Conservation (phyloP, 2,329 filamentous ascomycete genomes). For the Spiromastix sp. region DNA sequence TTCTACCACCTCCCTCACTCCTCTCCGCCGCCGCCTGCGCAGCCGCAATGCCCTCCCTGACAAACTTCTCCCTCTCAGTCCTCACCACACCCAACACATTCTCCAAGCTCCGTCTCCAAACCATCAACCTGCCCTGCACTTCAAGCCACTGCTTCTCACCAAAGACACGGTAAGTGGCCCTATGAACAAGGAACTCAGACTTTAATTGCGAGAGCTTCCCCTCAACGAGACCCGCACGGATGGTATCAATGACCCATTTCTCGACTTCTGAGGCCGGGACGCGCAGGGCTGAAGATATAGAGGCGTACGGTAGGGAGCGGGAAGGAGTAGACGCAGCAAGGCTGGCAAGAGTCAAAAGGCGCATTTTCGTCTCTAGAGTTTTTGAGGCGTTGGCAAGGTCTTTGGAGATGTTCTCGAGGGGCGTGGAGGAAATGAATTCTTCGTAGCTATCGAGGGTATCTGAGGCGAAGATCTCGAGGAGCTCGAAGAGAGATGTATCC, state of each 20-base stretch:
- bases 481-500: slow-evolving; percentile 75
- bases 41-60: slow-evolving; percentile 59
- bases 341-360: slow-evolving; percentile 83
- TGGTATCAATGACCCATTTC: slow-evolving; percentile 98
- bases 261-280: slow-evolving; percentile 78
- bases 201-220: slow-evolving; percentile 91
- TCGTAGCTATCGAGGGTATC: slow-evolving; percentile 92
- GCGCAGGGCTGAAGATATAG: slow-evolving; percentile 75
- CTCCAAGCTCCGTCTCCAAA: slow-evolving; percentile 75
- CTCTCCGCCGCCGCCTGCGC: slow-evolving; percentile 37
- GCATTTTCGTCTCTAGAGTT: slow-evolving; percentile 86
- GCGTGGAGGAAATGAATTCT: slow-evolving; percentile 66
- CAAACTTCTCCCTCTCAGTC: slow-evolving; percentile 69
- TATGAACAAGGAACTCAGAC: slow-evolving; percentile 88
- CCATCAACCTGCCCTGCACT: slow-evolving; percentile 79
- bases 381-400: slow-evolving; percentile 71
- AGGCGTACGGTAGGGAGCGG: slow-evolving; percentile 78
- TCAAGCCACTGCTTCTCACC: slow-evolving; percentile 98
- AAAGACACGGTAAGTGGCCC: slow-evolving; percentile 93
- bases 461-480: slow-evolving; percentile 90
- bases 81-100: slow-evolving; percentile 69
- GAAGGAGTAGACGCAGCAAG: slow-evolving; percentile 73
- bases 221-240: slow-evolving; percentile 89
- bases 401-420: slow-evolving; percentile 54
- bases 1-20: slow-evolving; percentile 20